Base-by-base conservation (phyloP, 371 early-diverging fungal species). In the Mortierella sp. region DNA sequence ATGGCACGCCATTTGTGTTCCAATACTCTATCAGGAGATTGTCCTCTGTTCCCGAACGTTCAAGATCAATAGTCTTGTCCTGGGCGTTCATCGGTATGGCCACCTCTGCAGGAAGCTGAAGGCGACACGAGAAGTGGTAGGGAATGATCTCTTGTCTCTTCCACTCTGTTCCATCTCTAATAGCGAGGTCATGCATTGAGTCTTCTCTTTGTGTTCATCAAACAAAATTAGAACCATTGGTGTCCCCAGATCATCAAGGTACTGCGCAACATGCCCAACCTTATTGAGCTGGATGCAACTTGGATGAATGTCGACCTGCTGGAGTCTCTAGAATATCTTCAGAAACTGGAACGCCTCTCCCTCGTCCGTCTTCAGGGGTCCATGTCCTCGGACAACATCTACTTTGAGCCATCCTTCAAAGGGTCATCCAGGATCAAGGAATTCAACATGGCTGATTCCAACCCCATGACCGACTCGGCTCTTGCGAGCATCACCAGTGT, bases 271-370 rank as follows among this genome's bases (percentile, higher is more conserved):
- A 63, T 47, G 54, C 70, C 70, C 41, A 70, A 70, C 48, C 59
- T 70, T 3, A 10, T 58, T 10, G 58, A 70, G 8, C 50, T 70
- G 16, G 55, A 70, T 12, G 70, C 70, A 2, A 40, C 59, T 2
- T 70, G 70, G 70, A 70, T 63, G 58, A 59, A 54, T 45, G 63
- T 54, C 19, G 70, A 70, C 34, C 54, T 70, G n/a, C 63, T 70
- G 27, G 63, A 63, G 17, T 51, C 70, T 5, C 41, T 63, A 27
- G 27, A 54, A 28, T 25, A 54, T 37, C 63, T 70, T 17, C 57
- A 63, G 19, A 57, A 54, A 14, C 55, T 70, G 29, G 70, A 70
- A 29, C 63, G 60, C 19, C 63, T 70, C 19, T 44, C 55, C 2
- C 57, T 59, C 43, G 48, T 63, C 8, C 58, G 63, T 3, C 46